Percentiles rank a stretch among this genome's conserved stretches.
Evolutionary conservation across 2,329 filamentous ascomycete genomes (phyloP).

Genomic region (Talaromyces albobiverticillius): DNA sequence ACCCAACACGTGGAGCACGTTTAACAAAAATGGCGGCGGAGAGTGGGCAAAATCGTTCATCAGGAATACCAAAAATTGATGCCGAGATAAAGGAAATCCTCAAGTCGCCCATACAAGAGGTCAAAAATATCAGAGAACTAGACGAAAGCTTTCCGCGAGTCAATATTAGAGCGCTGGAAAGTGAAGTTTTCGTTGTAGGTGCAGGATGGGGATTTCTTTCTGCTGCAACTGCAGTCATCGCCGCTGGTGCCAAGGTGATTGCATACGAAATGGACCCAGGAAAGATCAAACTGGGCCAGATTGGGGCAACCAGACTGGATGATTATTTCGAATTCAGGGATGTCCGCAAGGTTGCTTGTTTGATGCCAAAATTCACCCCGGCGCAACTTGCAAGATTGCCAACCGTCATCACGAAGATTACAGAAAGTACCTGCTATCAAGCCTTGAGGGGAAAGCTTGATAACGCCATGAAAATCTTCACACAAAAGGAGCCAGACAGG

Average conservation of each 20-base stretch:
- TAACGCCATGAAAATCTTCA: neutral
- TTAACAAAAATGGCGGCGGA: neutral
- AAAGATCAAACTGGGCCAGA: neutral
- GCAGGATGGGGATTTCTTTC: neutral
- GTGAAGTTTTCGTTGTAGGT: neutral
- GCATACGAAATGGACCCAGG: neutral
- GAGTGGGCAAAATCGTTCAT: neutral
- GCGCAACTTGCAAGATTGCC: neutral
- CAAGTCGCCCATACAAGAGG: neutral
- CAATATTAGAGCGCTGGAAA: neutral
- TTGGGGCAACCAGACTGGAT: neutral
- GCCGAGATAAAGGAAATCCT: neutral
- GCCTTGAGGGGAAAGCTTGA: neutral
- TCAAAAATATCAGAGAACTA: neutral
- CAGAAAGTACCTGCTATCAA: neutral
- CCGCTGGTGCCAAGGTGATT: neutral
- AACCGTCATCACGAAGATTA: neutral
- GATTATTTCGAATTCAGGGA: neutral
- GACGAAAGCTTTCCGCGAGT: neutral
- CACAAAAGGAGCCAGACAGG: neutral
- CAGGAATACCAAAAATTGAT: neutral
- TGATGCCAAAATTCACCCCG: neutral
- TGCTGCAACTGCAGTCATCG: neutral
- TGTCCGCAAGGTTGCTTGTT: neutral
- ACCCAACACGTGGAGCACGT: neutral